These are phyloP conservation scores for Candida gigantensis DNA, from an alignment of 1,139 yeast genomes.

Conservation along the genomic window DNA sequence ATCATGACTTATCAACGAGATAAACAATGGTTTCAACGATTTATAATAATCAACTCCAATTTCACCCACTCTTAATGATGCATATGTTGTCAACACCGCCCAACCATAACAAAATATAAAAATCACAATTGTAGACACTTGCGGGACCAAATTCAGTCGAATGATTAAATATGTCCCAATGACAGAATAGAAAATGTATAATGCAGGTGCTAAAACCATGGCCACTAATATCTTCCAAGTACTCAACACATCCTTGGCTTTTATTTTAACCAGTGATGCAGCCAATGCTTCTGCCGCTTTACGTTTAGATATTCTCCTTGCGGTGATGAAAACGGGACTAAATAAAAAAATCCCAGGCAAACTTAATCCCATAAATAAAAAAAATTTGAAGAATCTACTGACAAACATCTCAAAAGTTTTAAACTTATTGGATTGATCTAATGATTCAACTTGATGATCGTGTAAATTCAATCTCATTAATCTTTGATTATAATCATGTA, in stretches of 20 bases:
- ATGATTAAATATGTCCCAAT: constrained; percentile 36
- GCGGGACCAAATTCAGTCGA: constrained; percentile 17
- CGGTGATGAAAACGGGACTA: constrained; percentile 45
- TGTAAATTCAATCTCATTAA: constrained; percentile 39
- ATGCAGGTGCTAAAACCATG: constrained; percentile 43
- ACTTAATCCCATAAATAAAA: constrained; percentile 37
- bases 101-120: constrained; percentile 37
- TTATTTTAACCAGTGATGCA: constrained; percentile 43
- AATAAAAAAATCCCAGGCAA: constrained; percentile 47
- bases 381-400: constrained; percentile 31
- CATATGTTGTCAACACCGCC: constrained; percentile 45
- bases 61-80: constrained; percentile 46
- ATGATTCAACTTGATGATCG: constrained; percentile 45
- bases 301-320: constrained; percentile 33
- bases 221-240: constrained; percentile 52
- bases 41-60: constrained; percentile 43
- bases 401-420: constrained; percentile 28
- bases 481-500: constrained; percentile 36
- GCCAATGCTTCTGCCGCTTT: constrained; percentile 47
- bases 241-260: constrained; percentile 48
- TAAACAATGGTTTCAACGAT: constrained; percentile 39
- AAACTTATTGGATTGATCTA: constrained; percentile 30
- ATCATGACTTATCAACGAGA: constrained; percentile 45
- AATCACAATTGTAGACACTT: constrained; percentile 16
- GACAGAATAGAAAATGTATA: constrained; percentile 43